Evolutionary conservation across 2,329 filamentous ascomycete species (phyloP).

Genomic region (Amylocarpus encephaloides): DNA sequence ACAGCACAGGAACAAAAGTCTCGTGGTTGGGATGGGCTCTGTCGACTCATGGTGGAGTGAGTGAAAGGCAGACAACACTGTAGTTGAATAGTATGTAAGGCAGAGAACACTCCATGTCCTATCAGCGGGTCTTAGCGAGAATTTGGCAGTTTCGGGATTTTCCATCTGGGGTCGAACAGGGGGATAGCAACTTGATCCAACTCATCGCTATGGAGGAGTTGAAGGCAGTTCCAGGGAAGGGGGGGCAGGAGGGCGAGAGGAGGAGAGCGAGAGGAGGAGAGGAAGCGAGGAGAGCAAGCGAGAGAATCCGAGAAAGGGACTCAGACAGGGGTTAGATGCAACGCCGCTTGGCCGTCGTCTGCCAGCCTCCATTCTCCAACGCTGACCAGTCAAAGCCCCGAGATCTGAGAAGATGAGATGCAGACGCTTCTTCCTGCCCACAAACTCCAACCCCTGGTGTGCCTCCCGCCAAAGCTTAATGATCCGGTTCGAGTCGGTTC

Average conservation of each 20-base stretch:
- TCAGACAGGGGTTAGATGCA: neutral
- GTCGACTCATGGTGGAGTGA: constrained; percentile 8
- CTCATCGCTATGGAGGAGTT: neutral
- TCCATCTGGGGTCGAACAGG: constrained; percentile 11
- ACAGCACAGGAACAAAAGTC: neutral
- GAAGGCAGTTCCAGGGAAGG: constrained; percentile 4
- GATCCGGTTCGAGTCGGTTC: neutral
- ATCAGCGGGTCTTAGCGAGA: constrained; percentile 19
- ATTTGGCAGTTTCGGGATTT: constrained; percentile 14
- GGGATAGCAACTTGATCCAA: no score
- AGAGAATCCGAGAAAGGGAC: no score
- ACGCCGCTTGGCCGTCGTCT: constrained; percentile 1
- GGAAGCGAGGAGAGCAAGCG: no score
- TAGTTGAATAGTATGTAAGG: neutral
- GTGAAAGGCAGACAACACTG: no score
- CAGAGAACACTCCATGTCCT: constrained; percentile 18
- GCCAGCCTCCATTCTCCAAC: constrained; percentile 14
- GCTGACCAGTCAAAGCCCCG: constrained; percentile 21
- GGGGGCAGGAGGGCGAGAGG: no score
- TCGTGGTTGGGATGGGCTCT: neutral
- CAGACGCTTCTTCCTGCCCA: constrained; percentile 9
- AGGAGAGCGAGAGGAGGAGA: no score
- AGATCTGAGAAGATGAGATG: constrained; percentile 23
- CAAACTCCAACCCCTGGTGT: neutral
- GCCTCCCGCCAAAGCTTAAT: neutral